phyloP scores from a whole-genome alignment of 2,329 filamentous ascomycete genomes.

The Endoconidiophora polonica region DNA sequence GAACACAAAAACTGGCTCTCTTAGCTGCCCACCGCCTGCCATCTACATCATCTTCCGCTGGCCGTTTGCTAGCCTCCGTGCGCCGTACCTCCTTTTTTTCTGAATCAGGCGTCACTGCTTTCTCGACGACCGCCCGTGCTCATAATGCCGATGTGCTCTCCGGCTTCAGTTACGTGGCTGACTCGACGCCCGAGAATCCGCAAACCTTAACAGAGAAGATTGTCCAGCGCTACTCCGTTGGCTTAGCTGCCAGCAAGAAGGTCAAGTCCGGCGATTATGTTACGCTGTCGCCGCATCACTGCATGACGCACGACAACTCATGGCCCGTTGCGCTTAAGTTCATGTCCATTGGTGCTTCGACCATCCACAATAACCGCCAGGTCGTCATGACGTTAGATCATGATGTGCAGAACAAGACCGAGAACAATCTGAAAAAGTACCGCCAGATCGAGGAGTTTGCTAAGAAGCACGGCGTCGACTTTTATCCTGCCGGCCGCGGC shows the following conservation, averaged over 20 bases:
- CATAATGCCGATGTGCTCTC: slow-evolving; percentile 5
- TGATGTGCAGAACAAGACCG: slow-evolving; percentile 70
- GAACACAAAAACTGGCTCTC: slow-evolving; percentile 7
- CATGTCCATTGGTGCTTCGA: slow-evolving; percentile 59
- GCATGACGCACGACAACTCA: slow-evolving; percentile 79
- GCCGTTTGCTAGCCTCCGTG: not conserved
- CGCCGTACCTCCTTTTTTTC: not conserved
- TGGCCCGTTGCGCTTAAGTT: slow-evolving; percentile 62
- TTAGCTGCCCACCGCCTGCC: slow-evolving; percentile 7
- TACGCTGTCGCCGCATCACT: slow-evolving; percentile 34
- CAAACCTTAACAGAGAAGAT: slow-evolving; percentile 92
- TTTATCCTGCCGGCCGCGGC: slow-evolving; percentile 60
- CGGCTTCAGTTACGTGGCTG: slow-evolving; percentile 3
- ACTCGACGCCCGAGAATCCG: slow-evolving; percentile 21
- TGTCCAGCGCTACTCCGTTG: slow-evolving; percentile 65
- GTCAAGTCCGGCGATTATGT: slow-evolving; percentile 76
- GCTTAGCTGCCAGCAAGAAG: slow-evolving; percentile 54
- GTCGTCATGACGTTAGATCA: slow-evolving; percentile 56
- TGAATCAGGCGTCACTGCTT: not conserved
- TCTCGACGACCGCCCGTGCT: slow-evolving; percentile 13
- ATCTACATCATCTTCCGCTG: too few species aligned
- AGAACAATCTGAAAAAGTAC: slow-evolving; percentile 72
- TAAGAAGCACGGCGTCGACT: slow-evolving; percentile 55
- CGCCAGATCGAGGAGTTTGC: slow-evolving; percentile 68
- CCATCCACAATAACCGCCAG: slow-evolving; percentile 40